Base-by-base conservation (phyloP, 23 red algal species). In the Gracilaria gracilis region DNA sequence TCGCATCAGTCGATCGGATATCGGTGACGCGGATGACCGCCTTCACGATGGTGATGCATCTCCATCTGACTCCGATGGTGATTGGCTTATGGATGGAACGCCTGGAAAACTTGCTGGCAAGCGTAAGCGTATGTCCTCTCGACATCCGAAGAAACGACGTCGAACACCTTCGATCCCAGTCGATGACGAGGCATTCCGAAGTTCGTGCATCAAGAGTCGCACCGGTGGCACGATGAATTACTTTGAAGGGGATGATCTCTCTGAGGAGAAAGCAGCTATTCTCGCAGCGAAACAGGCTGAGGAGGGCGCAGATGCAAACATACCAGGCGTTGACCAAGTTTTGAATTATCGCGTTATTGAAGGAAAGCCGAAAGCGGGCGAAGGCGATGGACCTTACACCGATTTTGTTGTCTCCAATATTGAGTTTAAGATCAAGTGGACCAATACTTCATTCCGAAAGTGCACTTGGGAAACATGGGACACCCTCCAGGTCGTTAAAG, bases 381-480 rank as follows among this genome's bases (percentile, higher is more conserved):
- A 84, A 65, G 65, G 25, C 27, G 35, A 57, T 28, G 37, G 53
- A 42, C 89, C 78, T 36, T 92, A 82, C 61, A 83, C 89, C 29
- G 84, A 95, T 67, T 98, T 98, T 69, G 80, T 88, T 20, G 73
- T 85, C 9, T 66, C 42, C 37, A 75, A 84, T 61, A 71, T 78
- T 19, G 92, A 97, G 57, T 98, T 98, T 54, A 85, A 85, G 32
- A 95, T 98, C 91, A 98, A 98, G 61, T 98, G 96, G 96, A 73
- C 61, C 9, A 67, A 70, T 12, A 82, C 50, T 23, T 95, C 91
- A 9, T 95, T 81, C 44, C 80, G 96, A 31, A 88, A 86, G 29
- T 62, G 59, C 36, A 92, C 90, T 36, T 98, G 96, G 96, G 83
- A 95, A 75, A 70, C 61, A 36, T 92, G 93, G 75, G 81, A 54